Evolutionary conservation across 495 filamentous ascomycete species (phyloP).

Genomic region (Neurospora sublineolata): DNA sequence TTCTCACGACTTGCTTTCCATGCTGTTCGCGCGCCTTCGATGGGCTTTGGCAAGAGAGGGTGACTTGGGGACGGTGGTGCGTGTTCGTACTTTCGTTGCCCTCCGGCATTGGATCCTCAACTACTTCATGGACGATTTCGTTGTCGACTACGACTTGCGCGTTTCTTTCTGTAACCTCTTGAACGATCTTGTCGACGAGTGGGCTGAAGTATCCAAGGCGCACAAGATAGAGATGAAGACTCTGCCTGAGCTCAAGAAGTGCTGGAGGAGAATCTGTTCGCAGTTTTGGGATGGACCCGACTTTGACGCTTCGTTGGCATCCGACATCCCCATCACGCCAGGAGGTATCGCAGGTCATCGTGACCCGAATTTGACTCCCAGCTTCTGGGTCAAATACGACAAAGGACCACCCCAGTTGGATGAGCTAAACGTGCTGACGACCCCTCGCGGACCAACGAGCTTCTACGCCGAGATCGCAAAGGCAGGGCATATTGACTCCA

Average conservation of each 20-base stretch:
- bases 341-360: conserved; percentile 55
- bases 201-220: conserved; percentile 30
- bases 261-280: conserved; percentile 86
- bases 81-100: conserved; percentile 91
- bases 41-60: conserved; percentile 75
- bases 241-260: conserved; percentile 86
- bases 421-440: conserved; percentile 16
- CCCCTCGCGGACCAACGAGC: conserved; percentile 22
- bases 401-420: conserved; percentile 32
- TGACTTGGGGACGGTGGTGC: conserved; percentile 79
- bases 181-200: conserved; percentile 59
- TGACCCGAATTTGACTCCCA: conserved; percentile 39
- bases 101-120: conserved; percentile 97
- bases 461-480: conserved; percentile 39
- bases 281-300: conserved; percentile 73
- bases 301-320: conserved; percentile 42
- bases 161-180: conserved; percentile 70
- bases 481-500: conserved; percentile 35
- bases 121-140: conserved; percentile 93
- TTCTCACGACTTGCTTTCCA: conserved; percentile 59
- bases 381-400: conserved; percentile 31
- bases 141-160: conserved; percentile 68
- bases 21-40: conserved; percentile 71
- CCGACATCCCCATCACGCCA: conserved; percentile 61
- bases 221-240: conserved; percentile 78